Percentiles rank a stretch among this genome's conserved stretches.
phyloP scores from a whole-genome alignment of 2,329 filamentous ascomycete genomes.

The Celoporthe dispersa region DNA sequence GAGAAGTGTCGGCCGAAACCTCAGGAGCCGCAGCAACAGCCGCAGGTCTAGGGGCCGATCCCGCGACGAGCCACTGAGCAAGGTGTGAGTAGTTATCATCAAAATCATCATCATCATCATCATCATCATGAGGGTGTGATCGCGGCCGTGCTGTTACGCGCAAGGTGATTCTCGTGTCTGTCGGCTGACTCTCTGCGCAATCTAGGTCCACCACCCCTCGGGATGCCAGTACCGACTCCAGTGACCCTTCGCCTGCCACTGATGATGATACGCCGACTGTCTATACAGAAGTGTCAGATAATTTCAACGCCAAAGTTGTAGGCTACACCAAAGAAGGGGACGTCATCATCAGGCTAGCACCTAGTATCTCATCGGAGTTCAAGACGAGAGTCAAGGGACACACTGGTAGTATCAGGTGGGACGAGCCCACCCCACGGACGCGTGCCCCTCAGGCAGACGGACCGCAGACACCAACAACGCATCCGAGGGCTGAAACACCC shows the following conservation, averaged over 20 bases:
- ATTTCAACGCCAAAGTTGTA: constrained; percentile 28
- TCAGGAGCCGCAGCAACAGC: constrained; percentile 34
- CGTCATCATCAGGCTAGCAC: constrained; percentile 24
- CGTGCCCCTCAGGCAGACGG: not conserved
- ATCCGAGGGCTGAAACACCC: not conserved
- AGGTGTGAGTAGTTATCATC: constrained; percentile 18
- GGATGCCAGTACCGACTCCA: constrained; percentile 21
- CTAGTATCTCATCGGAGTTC: constrained; percentile 19
- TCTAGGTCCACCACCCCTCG: constrained; percentile 22
- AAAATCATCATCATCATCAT: not conserved
- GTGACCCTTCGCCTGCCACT: not conserved
- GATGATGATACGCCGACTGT: constrained; percentile 15
- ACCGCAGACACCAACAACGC: not conserved
- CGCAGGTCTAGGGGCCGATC: constrained; percentile 19
- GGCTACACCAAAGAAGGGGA: constrained; percentile 29
- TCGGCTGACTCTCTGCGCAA: not conserved
- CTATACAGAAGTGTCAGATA: constrained; percentile 9
- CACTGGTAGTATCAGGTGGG: constrained; percentile 25
- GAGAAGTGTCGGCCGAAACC: constrained; percentile 37
- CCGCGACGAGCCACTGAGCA: constrained; percentile 21
- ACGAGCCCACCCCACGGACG: constrained; percentile 8
- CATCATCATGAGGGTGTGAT: not conserved
- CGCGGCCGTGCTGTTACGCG: not conserved
- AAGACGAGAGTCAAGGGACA: not conserved
- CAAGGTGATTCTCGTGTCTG: not conserved